Conservation (phyloP, 2,329 filamentous ascomycete genomes). For the Fusarium sororula region DNA sequence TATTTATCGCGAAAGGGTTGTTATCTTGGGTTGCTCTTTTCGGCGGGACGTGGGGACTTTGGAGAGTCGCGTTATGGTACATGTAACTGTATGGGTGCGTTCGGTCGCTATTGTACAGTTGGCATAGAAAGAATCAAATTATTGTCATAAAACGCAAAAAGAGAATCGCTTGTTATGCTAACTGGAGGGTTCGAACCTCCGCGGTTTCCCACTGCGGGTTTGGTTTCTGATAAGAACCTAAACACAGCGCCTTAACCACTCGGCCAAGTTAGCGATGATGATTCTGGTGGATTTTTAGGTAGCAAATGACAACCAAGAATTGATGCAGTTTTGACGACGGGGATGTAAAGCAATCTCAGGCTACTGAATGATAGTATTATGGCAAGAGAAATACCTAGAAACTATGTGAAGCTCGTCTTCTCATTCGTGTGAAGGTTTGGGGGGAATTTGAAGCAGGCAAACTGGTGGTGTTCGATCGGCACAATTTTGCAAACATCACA, state of each 20-base stretch:
- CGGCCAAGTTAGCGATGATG: conserved; percentile 38
- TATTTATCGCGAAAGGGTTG: conserved; percentile 26
- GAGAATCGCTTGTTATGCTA: conserved; percentile 20
- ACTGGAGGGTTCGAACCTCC: conserved; percentile 40
- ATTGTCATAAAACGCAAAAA: background rate
- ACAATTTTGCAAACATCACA: background rate
- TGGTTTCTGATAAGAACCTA: conserved; percentile 37
- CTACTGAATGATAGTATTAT: background rate
- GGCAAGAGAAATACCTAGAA: rapidly evolving
- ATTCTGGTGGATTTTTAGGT: background rate
- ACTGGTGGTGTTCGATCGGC: background rate
- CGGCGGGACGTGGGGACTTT: conserved; percentile 13
- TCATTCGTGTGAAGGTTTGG: too few relatives aligned
- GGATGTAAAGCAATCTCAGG: rapidly evolving
- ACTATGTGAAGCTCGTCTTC: rapidly evolving
- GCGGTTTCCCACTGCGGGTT: conserved; percentile 40
- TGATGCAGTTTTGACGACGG: rapidly evolving
- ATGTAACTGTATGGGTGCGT: background rate
- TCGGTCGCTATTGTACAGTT: too few relatives aligned
- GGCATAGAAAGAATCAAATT: rapidly evolving
- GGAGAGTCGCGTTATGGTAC: conserved; percentile 8
- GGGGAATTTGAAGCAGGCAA: too few relatives aligned
- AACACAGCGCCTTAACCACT: conserved; percentile 41
- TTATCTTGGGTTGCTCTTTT: conserved; percentile 25
- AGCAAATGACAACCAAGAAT: background rate